Evolutionary conservation across 371 early-diverging fungal genomes (phyloP).

Genomic region (Rhizopus sp.): DNA sequence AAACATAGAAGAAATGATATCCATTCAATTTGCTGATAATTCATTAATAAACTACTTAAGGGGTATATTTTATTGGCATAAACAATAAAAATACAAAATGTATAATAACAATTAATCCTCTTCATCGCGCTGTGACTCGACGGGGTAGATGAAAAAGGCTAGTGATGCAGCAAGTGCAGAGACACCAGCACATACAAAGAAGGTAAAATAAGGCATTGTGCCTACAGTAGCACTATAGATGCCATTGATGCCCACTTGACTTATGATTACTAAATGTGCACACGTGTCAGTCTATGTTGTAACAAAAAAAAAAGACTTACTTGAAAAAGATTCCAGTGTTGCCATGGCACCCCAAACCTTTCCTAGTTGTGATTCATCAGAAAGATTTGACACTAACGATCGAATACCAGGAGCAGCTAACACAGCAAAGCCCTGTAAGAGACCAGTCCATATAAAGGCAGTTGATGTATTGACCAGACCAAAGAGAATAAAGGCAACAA

Average conservation of each 20-base stretch:
- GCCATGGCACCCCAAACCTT: slow-evolving; percentile 52
- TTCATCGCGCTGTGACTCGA: neutral
- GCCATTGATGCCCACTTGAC: slow-evolving; percentile 36
- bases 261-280: slow-evolving; percentile 28
- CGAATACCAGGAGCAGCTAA: slow-evolving; percentile 18
- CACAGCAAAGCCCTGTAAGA: slow-evolving; percentile 38
- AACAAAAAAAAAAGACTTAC: slow-evolving; percentile 30
- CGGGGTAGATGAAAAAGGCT: slow-evolving; percentile 12
- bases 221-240: slow-evolving; percentile 52
- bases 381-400: slow-evolving; percentile 18
- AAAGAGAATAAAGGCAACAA: slow-evolving; percentile 31
- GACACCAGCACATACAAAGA: slow-evolving; percentile 32
- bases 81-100: neutral
- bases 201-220: slow-evolving; percentile 49
- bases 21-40: neutral
- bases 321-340: slow-evolving; percentile 49
- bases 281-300: slow-evolving; percentile 2
- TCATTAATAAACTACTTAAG: no score
- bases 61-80: neutral
- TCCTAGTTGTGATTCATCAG: slow-evolving; percentile 52
- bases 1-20: neutral
- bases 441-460: slow-evolving; percentile 26
- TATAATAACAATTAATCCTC: neutral
- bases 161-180: neutral
- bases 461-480: slow-evolving; percentile 30